A percentile compares a stretch with the other conserved stretches of the same genome.
phyloP scores from a whole-genome alignment of 163 green algal genomes.

The Prototheca cutis region DNA sequence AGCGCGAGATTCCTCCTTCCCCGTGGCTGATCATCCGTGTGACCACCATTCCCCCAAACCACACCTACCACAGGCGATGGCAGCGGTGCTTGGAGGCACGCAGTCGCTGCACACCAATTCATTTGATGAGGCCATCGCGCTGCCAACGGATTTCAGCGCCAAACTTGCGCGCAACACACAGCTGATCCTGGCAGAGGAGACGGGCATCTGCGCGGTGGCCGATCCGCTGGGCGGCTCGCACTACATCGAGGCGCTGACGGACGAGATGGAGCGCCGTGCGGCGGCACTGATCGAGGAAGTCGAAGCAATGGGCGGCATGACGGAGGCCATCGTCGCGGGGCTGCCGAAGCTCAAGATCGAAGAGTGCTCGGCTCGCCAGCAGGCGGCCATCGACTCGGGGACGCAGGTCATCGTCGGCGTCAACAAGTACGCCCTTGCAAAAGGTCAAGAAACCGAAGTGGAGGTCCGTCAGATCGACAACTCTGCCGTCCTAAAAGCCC shows the following conservation, averaged over 20 bases:
- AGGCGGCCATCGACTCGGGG: conserved; percentile 52
- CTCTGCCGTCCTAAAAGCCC: conserved; percentile 21
- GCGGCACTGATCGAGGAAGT: conserved; percentile 42
- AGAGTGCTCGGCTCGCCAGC: conserved; percentile 54
- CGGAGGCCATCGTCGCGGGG: conserved; percentile 43
- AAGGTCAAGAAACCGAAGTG: conserved; percentile 8
- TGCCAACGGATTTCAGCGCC: conserved; percentile 49
- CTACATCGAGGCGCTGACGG: conserved; percentile 55
- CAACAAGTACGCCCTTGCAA: conserved; percentile 45
- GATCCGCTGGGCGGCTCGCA: conserved; percentile 57
- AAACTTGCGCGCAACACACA: conserved; percentile 54
- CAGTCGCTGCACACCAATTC: conserved; percentile 67
- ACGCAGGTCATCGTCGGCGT: conserved; percentile 55
- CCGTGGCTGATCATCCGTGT: too few species aligned
- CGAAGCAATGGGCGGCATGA: conserved; percentile 56
- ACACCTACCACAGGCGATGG: conserved; percentile 32
- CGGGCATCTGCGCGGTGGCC: conserved; percentile 38
- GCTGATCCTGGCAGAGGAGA: conserved; percentile 53
- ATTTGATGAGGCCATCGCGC: conserved; percentile 60
- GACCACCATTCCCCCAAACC: too few species aligned
- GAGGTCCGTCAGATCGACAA: conserved; percentile 40
- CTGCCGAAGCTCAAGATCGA: conserved; percentile 52
- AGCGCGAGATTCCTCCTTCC: too few species aligned
- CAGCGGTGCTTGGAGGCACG: conserved; percentile 53
- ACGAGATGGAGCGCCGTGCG: conserved; percentile 36